phyloP scores from a whole-genome alignment of 2,329 filamentous ascomycete genomes.

The Corinectria fuckeliana region DNA sequence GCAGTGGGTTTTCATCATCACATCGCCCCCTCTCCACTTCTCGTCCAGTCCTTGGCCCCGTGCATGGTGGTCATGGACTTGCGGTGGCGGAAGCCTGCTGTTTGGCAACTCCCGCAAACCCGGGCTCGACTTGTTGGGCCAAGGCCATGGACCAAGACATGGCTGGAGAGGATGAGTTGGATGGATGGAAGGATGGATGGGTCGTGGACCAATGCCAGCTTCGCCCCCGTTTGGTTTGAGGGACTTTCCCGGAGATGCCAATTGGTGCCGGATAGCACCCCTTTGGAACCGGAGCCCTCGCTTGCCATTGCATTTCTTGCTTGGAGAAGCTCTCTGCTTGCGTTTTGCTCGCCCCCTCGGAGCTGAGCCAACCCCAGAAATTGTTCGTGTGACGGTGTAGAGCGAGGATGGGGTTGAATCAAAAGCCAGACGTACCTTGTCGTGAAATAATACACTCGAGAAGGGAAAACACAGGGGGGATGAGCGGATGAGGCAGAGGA shows the following conservation, averaged over 20 bases:
- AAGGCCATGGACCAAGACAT: conserved; percentile 23
- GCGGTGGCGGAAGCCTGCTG: conserved; percentile 22
- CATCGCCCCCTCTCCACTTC: conserved; percentile 35
- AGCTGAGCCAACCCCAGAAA: conserved; percentile 18
- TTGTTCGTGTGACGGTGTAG: conserved; percentile 24
- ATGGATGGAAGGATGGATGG: conserved; percentile 14
- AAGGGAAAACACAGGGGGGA: conserved; percentile 23
- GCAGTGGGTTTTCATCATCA: conserved; percentile 35
- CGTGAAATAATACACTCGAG: conserved; percentile 30
- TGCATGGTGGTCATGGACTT: conserved; percentile 23
- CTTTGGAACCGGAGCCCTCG: not conserved
- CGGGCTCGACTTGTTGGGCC: conserved; percentile 15
- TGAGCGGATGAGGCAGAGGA: conserved; percentile 20
- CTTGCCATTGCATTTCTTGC: conserved; percentile 5
- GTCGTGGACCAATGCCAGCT: conserved; percentile 21
- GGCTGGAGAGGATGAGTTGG: conserved; percentile 12
- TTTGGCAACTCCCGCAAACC: conserved; percentile 27
- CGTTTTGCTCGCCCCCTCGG: conserved; percentile 16
- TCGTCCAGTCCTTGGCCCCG: conserved; percentile 34
- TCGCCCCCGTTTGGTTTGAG: conserved; percentile 21
- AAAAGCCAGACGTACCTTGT: conserved; percentile 34
- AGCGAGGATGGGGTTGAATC: conserved; percentile 17
- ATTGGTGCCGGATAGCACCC: conserved; percentile 20
- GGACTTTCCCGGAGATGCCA: conserved; percentile 27
- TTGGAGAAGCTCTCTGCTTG: conserved; percentile 23